Evolutionary conservation across 1,284 basidiomycete species (phyloP).

Genomic region (Rhodotorula sp.): DNA sequence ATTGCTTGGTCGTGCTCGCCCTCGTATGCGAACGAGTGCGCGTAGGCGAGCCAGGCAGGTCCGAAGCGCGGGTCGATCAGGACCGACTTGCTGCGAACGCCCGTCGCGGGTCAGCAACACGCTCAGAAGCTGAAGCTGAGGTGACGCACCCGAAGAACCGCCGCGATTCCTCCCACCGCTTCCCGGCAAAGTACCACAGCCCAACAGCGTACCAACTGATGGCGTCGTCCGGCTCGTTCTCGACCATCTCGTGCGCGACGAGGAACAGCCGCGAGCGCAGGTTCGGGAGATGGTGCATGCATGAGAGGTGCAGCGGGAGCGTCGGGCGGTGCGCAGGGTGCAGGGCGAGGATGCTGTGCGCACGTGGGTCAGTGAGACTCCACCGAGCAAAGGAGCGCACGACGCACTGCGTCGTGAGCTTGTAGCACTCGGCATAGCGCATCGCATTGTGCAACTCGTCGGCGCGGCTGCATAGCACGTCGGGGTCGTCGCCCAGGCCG

Average conservation of each 20-base stretch:
- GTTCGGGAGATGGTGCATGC: constrained; percentile 92
- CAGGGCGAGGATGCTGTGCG: constrained; percentile 75
- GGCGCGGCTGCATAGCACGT: constrained; percentile 87
- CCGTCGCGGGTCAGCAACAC: not conserved
- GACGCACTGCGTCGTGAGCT: constrained; percentile 74
- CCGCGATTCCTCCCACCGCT: constrained; percentile 82
- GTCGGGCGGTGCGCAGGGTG: constrained; percentile 80
- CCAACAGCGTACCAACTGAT: constrained; percentile 98
- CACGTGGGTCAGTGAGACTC: not conserved
- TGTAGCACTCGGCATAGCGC: constrained; percentile 91
- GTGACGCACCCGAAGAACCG: constrained; percentile 80
- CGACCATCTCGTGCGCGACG: constrained; percentile 91
- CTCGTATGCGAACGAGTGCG: constrained; percentile 93
- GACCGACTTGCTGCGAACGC: constrained; percentile 74
- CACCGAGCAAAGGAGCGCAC: rapidly evolving
- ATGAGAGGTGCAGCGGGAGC: constrained; percentile 90
- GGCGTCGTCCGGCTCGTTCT: constrained; percentile 85
- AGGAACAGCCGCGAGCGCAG: constrained; percentile 91
- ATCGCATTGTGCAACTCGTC: constrained; percentile 85
- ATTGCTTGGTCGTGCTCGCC: constrained; percentile 98
- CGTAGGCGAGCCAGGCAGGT: constrained; percentile 96
- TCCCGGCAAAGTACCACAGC: constrained; percentile 87
- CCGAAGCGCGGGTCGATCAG: constrained; percentile 96
- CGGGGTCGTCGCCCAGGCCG: constrained; percentile 81
- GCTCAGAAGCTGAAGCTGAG: not conserved